Base-by-base conservation (phyloP, 208 protist genomes). In the Leishmania arabica region DNA sequence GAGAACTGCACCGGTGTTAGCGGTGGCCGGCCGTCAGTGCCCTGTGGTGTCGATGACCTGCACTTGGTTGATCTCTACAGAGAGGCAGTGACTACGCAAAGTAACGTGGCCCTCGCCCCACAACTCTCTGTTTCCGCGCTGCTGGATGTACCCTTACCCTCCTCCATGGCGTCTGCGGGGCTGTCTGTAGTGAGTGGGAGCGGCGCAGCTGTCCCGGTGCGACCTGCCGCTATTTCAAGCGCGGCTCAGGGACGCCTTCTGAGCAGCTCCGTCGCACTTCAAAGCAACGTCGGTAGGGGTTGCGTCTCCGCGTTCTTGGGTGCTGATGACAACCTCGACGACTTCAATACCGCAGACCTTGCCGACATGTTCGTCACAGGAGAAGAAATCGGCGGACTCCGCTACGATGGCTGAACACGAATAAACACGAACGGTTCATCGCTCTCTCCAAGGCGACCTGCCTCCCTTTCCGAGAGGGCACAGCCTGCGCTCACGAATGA, bases 351-450 rank as follows among this genome's bases (percentile, higher is more conserved):
- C 7, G 64, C 53, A 1, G 90, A 90, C 51, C 54, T 85, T 45
- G 85, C 83, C 21, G 93, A 79, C 65, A 84, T 96, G 76, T 91
- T 96, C 69, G 86, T 90, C 37, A 82, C 80, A 0, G 88, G 88
- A 2, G 92, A 95, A 24, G 92, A 94, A 73, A 84, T 94, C 51
- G 92, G 92, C 2, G 90, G 89, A 7, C 62, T 94, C 13, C 84
- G 90, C 27, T 95, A 87, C 77, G 85, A 82, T 7, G 31, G 47
- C 2, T 84, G 73, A 87, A 53, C 27, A n/a, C 27, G 21, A 64
- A 45, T 45, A 9, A 62, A 76, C 7, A 34, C 1, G 24, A 62
- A 53, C n/a, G 6, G 31, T 47, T 15, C 51, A 62, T 56, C n/a
- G 17, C 53, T 42, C 21, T 24, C 34, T 64, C 15, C 7, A 62